phyloP scores from a whole-genome alignment of 441 rosid genomes.

The Kokia cookei region DNA sequence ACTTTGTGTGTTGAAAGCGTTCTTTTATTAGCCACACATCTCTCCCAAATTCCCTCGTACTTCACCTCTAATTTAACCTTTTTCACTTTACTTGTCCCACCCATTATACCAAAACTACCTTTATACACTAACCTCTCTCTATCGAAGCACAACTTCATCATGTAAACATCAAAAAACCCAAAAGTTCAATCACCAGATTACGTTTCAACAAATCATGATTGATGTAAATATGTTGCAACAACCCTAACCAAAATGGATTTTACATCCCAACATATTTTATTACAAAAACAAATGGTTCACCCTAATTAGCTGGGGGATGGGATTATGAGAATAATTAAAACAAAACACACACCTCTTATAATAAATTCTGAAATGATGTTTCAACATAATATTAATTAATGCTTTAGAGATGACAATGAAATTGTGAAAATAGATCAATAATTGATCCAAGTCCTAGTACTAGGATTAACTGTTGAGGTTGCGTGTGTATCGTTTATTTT shows the following conservation, averaged over 20 bases:
- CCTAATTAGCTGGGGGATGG: not conserved
- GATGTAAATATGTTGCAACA: not conserved
- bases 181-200: not conserved
- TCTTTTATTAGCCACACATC: not conserved
- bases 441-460: too few relatives aligned
- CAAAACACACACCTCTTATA: not conserved
- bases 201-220: not conserved
- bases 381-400: not conserved
- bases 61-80: not conserved
- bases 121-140: not conserved
- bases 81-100: not conserved
- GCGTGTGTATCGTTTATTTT: too few relatives aligned
- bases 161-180: not conserved
- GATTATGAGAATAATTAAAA: not conserved
- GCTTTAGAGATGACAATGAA: too few relatives aligned
- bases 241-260: not conserved
- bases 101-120: not conserved
- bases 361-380: not conserved
- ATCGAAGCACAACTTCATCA: not conserved
- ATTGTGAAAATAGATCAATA: too few relatives aligned
- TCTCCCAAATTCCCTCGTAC: not conserved
- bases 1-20: not conserved
- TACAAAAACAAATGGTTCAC: not conserved
- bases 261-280: not conserved
- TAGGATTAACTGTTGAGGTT: too few relatives aligned